Evolutionary conservation across 352 stramenopile genomes (phyloP), one percentile per base, ranked within the genome.

Genomic region (Peronospora tabacina): DNA sequence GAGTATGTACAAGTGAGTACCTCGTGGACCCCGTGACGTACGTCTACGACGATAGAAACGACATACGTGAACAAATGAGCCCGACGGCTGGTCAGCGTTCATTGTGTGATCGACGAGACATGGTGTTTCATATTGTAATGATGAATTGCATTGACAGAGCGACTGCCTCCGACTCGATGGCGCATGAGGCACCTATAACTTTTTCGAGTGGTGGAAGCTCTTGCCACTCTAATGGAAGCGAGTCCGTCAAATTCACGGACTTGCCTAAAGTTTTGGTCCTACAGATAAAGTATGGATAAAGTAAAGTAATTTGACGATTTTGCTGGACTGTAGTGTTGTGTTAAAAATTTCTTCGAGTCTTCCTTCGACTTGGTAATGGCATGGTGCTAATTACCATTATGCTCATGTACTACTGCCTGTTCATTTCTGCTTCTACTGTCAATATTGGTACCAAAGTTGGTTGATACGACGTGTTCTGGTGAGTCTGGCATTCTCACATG

Each of bases 241-340:
- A 57, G 55, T 66, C 37, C 43, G 39, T 43, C 56, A 52, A 69
- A 66, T 69, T 28, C 34, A 56, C 50, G 50, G 51, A 58, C 61
- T 62, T 48, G 47, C 19, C 53, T 63, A 69, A 46, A 20, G 30
- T 36, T 58, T 69, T 69, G 50, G 39, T 41, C 56, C 36, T 69
- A 66, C 48, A 69, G 56, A 69, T 69, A 66, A 66, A 69, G 61
- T 69, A 69, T 10, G 55, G 61, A 69, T 68, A 50, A 67, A 47
- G 41, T 69, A 66, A 69, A 69, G 55, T 69, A 66, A 58, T 40
- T 62, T 16, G 7, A 24, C 46, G 24, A 52, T 34, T 32, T 32
- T 32, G 7, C 10, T 32, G 7, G 28, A 9, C 11, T 12, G 10
- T 32, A 32, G 10, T 32, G 10, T 12, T 12, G 28, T 32, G 28